phyloP scores from a whole-genome alignment of 2,329 filamentous ascomycete genomes.

The Cytospora leucostoma region DNA sequence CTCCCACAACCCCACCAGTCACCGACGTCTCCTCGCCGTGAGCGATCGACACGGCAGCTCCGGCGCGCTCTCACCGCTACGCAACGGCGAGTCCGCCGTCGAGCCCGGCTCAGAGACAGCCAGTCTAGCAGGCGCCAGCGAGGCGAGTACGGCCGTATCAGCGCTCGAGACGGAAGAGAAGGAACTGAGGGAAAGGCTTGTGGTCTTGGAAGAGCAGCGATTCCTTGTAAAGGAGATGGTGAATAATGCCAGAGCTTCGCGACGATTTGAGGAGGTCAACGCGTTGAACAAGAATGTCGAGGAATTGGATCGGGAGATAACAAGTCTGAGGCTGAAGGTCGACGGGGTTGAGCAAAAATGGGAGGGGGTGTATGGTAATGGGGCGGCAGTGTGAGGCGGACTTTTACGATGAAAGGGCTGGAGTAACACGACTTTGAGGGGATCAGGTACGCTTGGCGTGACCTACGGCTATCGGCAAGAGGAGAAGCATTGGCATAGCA shows the following conservation, averaged over 20 bases:
- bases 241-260: conserved; percentile 69
- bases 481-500: conserved; percentile 5
- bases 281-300: conserved; percentile 79
- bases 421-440: not conserved
- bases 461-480: not conserved
- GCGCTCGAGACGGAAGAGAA: conserved; percentile 81
- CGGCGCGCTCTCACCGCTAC: conserved; percentile 42
- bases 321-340: conserved; percentile 64
- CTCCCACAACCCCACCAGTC: conserved; percentile 30
- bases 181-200: conserved; percentile 73
- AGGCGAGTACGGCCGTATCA: conserved; percentile 55
- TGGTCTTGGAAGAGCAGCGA: conserved; percentile 86
- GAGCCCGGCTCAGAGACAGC: conserved; percentile 47
- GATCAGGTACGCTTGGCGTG: not conserved
- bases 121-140: conserved; percentile 48
- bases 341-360: conserved; percentile 63
- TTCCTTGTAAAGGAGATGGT: conserved; percentile 90
- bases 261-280: conserved; percentile 84
- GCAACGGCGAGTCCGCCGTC: conserved; percentile 47
- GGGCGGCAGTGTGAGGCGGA: conserved; percentile 12
- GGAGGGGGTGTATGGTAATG: conserved; percentile 52
- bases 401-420: not conserved
- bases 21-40: conserved; percentile 35
- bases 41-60: conserved; percentile 23
- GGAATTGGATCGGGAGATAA: conserved; percentile 79